Evolutionary conservation across 2,329 filamentous ascomycete genomes (phyloP), one percentile per base, ranked within the genome.

Genomic region (Scedosporium boydii): DNA sequence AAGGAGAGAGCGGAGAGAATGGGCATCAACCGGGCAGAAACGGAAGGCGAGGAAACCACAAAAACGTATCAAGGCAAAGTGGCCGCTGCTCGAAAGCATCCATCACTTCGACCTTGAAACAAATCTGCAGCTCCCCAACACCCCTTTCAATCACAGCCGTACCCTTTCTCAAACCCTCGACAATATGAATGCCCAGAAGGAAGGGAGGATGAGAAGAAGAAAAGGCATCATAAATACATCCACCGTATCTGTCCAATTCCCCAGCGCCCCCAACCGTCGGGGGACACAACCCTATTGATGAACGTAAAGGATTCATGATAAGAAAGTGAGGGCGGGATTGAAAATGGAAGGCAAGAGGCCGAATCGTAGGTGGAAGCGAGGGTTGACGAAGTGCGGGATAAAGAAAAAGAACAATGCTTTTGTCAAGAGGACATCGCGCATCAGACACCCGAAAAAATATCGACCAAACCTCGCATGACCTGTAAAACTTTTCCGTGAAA

Each of bases 401-500:
- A 57, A n/a, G 23, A 9, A 61, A 64, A 64, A 42, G 62, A 55
- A 46, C 62, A 41, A 60, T 57, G 59, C 57, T 34, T 51, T 51
- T 38, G 62, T 58, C 46, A 60, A 59, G 42, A 64, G 51, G 59
- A 60, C 26, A 55, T 55, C 51, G 51, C 41, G 59, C 59, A 44
- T 60, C 59, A 46, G 59, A 60, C 59, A 60, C 59, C 59, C 59
- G 59, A 23, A 41, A 60, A 51, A 38, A 14, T 55, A 55, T 60
- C n/a, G 27, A 60, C 59, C 59, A 16, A 60, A 60, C 59, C 59
- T 38, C 59, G 44, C 41, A 60, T 60, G 59, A 44, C 59, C 59
- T 51, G 59, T 53, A 61, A 61, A 61, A 61, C 59, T 61, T 61
- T 61, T 61, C 59, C 59, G 59, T 55, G 56, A 60, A 60, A 55